Conservation (phyloP, 225 moss, liverwort and hornwort genomes). For the Polytrichum formosum region DNA sequence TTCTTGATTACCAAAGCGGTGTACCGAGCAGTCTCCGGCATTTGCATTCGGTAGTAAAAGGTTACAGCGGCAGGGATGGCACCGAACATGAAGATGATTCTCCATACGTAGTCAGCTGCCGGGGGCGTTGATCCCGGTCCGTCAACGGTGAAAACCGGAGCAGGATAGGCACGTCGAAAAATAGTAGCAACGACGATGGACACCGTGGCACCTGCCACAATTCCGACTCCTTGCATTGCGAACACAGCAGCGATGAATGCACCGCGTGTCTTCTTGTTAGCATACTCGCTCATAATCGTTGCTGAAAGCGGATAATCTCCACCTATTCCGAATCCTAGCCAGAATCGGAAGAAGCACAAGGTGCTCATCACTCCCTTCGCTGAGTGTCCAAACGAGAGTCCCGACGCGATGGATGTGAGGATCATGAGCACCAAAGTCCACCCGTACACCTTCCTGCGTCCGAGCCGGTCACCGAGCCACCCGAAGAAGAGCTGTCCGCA, state of each 20-base stretch:
- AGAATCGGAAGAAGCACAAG: conserved; percentile 42
- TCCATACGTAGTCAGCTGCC: conserved; percentile 40
- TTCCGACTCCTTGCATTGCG: conserved; percentile 48
- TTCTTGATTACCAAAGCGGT: conserved; percentile 35
- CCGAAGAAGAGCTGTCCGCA: conserved; percentile 35
- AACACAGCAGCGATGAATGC: conserved; percentile 44
- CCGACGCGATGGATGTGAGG: conserved; percentile 18
- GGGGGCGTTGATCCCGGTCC: conserved; percentile 12
- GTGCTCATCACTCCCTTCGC: conserved; percentile 19
- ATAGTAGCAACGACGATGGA: conserved; percentile 26
- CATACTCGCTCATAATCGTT: conserved; percentile 45
- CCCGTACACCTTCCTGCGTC: conserved; percentile 35
- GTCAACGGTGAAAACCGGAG: conserved; percentile 9
- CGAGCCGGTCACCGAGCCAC: conserved; percentile 18
- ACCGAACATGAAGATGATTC: conserved; percentile 35
- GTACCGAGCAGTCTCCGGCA: conserved; percentile 52
- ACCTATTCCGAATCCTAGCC: conserved; percentile 43
- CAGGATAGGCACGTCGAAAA: conserved; percentile 9
- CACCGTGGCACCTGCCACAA: conserved; percentile 28
- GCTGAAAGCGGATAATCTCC: conserved; percentile 38
- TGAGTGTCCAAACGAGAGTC: conserved; percentile 22
- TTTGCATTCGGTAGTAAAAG: conserved; percentile 39
- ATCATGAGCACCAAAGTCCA: conserved; percentile 36
- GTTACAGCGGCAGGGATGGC: conserved; percentile 37
- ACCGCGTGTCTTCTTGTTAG: conserved; percentile 36